phyloP scores from a whole-genome alignment of 169 alveolate species.

The Besnoitia besnoiti region DNA sequence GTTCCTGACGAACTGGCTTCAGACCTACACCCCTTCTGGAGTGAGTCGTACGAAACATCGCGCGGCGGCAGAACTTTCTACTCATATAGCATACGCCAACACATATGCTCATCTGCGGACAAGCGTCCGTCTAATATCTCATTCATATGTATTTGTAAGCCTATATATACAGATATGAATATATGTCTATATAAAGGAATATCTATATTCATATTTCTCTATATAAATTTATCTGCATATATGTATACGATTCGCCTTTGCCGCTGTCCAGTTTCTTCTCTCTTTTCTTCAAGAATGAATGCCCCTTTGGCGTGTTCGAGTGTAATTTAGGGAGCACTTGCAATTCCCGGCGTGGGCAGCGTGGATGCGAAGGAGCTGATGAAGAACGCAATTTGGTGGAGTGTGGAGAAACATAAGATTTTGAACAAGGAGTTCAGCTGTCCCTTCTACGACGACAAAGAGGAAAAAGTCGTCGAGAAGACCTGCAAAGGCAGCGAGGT shows the following conservation, averaged over 20 bases:
- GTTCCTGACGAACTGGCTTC: background rate
- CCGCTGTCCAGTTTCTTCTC: background rate
- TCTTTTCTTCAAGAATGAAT: background rate
- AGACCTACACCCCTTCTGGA: background rate
- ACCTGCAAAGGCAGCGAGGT: background rate
- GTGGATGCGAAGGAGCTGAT: background rate
- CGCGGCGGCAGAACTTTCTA: background rate
- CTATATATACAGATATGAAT: background rate
- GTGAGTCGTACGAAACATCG: background rate
- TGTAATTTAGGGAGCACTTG: background rate
- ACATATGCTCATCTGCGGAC: background rate
- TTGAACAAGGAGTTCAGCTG: background rate
- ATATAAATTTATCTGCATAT: background rate
- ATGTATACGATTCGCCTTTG: background rate
- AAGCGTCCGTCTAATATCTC: too few relatives aligned
- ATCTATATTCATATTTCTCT: background rate
- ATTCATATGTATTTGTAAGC: too few relatives aligned
- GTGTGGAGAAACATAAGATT: conserved; percentile 32
- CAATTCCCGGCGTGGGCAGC: background rate
- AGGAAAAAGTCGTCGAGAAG: background rate
- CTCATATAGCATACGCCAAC: too few relatives aligned
- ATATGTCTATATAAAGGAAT: background rate
- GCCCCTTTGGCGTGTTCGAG: background rate
- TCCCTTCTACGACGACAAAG: background rate
- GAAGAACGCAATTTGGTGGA: conserved; percentile 42